Evolutionary conservation across 345 rosid species (phyloP).

Genomic region (Lenwebbia sp.): DNA sequence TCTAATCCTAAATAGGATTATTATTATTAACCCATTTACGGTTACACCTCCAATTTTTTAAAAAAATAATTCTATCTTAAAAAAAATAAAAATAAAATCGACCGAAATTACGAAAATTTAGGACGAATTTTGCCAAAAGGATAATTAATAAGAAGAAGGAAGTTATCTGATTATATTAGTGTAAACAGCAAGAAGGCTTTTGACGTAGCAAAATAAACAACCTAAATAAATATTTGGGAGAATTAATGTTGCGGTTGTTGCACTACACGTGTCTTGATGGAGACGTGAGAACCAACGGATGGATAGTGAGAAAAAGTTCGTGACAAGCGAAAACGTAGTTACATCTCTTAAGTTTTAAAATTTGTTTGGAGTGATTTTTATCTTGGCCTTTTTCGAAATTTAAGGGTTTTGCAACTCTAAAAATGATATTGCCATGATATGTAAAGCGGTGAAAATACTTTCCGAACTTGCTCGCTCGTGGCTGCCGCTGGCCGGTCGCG

Average conservation of each 20-base stretch:
- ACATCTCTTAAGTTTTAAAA: neutral
- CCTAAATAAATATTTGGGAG: neutral
- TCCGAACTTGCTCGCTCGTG: too few species aligned
- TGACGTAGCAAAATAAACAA: neutral
- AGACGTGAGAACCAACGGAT: neutral
- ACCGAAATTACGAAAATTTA: neutral
- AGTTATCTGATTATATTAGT: neutral
- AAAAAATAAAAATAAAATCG: neutral
- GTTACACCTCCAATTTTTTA: neutral
- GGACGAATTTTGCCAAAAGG: neutral
- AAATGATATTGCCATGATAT: neutral
- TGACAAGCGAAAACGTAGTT: neutral
- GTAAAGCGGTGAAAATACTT: too few species aligned
- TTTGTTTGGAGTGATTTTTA: neutral
- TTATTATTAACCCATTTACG: too few species aligned
- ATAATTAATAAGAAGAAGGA: neutral
- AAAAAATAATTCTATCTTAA: too few species aligned
- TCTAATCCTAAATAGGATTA: neutral
- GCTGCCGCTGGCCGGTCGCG: too few species aligned
- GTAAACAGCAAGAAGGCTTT: neutral
- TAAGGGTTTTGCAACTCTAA: neutral
- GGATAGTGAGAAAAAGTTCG: neutral
- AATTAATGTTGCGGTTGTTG: neutral
- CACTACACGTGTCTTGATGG: neutral
- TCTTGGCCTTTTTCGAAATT: too few species aligned